Percentiles rank a stretch among this genome's conserved stretches.
Conservation (phyloP, 371 early-diverging fungal genomes). For the Mortierella sp. region DNA sequence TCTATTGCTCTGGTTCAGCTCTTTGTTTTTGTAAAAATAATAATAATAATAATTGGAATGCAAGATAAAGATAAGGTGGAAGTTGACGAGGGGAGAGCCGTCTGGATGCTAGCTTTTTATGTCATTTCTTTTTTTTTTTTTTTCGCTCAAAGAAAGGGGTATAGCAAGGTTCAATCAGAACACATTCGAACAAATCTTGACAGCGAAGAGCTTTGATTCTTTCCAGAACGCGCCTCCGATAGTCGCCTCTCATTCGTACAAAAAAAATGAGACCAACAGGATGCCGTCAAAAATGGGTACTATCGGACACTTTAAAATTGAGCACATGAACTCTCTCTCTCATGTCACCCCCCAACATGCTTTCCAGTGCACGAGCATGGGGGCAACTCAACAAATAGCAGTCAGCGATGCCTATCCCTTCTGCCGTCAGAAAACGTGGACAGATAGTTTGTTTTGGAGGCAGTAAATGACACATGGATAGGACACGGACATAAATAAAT, state of each 20-base stretch:
- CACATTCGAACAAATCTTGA: neutral
- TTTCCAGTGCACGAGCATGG: conserved; percentile 1
- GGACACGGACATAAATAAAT: neutral
- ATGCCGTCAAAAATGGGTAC: neutral
- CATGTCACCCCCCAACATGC: neutral
- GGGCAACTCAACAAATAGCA: neutral
- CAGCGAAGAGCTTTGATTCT: conserved; percentile 7
- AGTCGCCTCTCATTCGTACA: conserved; percentile 5
- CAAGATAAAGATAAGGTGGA: neutral
- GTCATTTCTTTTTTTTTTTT: neutral
- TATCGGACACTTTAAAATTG: neutral
- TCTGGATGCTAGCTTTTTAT: neutral
- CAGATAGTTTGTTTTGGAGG: neutral
- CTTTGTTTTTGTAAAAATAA: neutral
- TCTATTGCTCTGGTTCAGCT: neutral
- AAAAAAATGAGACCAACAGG: neutral
- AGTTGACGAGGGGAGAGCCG: neutral
- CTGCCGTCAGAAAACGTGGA: conserved; percentile 9
- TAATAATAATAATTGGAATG: neutral
- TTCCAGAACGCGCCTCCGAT: neutral
- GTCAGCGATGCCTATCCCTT: neutral
- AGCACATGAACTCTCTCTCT: neutral
- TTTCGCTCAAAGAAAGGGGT: neutral
- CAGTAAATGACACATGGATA: neutral
- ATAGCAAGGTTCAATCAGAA: neutral